Percentiles rank a stretch among this genome's conserved stretches.
These are phyloP conservation scores for Coemansia sp. DNA, from an alignment of 371 early-diverging fungal genomes.

Conservation along the genomic window DNA sequence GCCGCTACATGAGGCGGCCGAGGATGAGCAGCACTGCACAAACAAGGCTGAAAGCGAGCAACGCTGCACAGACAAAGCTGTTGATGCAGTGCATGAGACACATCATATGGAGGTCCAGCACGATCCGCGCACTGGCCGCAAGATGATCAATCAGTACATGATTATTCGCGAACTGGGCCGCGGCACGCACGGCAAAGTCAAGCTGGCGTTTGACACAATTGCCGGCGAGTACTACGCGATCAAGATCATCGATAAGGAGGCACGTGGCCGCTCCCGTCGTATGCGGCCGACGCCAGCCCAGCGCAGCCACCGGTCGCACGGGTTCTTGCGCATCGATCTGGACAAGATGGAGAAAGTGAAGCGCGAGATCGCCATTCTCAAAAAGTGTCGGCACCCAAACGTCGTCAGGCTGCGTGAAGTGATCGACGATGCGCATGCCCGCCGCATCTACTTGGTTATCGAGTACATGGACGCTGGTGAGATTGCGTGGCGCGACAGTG, in stretches of 20 bases:
- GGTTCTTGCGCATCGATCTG: conserved; percentile 54
- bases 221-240: conserved; percentile 62
- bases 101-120: conserved; percentile 71
- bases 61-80: neutral
- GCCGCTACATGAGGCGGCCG: conserved; percentile 23
- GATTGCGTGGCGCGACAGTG: conserved; percentile 79
- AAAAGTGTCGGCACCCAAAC: conserved; percentile 91
- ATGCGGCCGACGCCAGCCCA: conserved; percentile 19
- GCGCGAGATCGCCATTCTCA: conserved; percentile 92
- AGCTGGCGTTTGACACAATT: conserved; percentile 76
- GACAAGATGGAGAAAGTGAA: conserved; percentile 85
- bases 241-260: conserved; percentile 53
- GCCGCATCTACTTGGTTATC: conserved; percentile 87
- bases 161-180: conserved; percentile 88
- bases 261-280: conserved; percentile 31
- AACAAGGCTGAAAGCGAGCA: neutral
- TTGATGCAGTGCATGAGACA: conserved; percentile 62
- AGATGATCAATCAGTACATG: conserved; percentile 92
- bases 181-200: conserved; percentile 95
- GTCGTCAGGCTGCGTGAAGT: conserved; percentile 89
- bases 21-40: conserved; percentile 4
- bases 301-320: conserved; percentile 27
- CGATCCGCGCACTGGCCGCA: conserved; percentile 82
- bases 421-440: conserved; percentile 87
- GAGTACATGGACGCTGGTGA: conserved; percentile 92